Percentiles rank a stretch among this genome's conserved stretches.
These are phyloP conservation scores for Pseudophaeomoniella oleicola DNA, from an alignment of 2,329 filamentous ascomycete genomes.

Conservation along the genomic window DNA sequence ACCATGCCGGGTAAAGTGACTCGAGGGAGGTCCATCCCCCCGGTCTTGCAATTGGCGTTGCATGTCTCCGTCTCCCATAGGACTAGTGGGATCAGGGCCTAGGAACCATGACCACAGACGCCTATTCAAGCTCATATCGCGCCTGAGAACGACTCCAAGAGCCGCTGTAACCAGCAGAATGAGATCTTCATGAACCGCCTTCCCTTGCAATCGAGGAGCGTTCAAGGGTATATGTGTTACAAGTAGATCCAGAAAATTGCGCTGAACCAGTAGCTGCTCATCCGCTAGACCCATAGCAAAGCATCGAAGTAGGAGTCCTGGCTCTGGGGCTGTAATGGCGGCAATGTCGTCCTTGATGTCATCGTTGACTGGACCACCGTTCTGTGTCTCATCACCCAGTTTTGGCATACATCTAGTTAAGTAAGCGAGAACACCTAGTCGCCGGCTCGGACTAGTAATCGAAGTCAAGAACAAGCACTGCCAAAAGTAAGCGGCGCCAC, in stretches of 20 bases:
- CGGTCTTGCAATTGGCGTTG: slow-evolving; percentile 5
- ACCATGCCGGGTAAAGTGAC: slow-evolving; percentile 74
- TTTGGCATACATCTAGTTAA: slow-evolving; percentile 65
- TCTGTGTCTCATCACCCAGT: slow-evolving; percentile 34
- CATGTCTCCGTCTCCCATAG: slow-evolving; percentile 11
- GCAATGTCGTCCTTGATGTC: slow-evolving; percentile 38
- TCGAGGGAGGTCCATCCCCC: slow-evolving; percentile 4
- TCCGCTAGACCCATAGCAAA: slow-evolving; percentile 84
- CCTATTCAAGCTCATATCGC: slow-evolving; percentile 94
- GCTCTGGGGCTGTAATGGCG: slow-evolving; percentile 75
- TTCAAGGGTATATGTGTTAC: slow-evolving; percentile 81
- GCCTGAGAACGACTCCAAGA: slow-evolving; percentile 69
- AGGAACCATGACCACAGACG: slow-evolving; percentile 94
- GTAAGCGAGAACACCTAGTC: slow-evolving; percentile 79
- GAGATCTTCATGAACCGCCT: slow-evolving; percentile 59
- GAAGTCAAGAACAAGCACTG: slow-evolving; percentile 91
- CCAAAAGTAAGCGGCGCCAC: slow-evolving; percentile 84
- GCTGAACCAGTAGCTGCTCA: slow-evolving; percentile 78
- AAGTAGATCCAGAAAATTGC: slow-evolving; percentile 83
- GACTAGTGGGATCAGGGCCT: slow-evolving; percentile 49
- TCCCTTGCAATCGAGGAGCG: slow-evolving; percentile 63
- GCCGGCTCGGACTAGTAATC: slow-evolving; percentile 74
- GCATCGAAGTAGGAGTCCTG: slow-evolving; percentile 75
- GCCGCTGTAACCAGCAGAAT: slow-evolving; percentile 71
- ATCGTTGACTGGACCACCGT: slow-evolving; percentile 15